Evolutionary conservation across 805 yeast species (phyloP), one percentile per base, ranked within the genome.

Genomic region (Suhomyces canberraensis): DNA sequence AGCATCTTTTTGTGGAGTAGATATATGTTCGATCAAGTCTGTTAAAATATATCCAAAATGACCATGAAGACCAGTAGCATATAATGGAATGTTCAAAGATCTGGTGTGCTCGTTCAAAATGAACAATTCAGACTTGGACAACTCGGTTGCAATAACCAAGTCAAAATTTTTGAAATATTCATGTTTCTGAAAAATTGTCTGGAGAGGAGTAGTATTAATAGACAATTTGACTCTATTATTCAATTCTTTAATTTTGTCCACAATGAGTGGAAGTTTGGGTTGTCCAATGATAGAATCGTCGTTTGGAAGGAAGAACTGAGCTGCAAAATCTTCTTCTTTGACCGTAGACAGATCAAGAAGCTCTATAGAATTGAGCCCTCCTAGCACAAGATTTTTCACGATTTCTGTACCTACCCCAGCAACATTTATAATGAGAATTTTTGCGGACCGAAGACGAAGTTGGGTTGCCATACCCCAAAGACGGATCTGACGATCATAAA

Each of bases 391-490:
- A 57, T 90, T 90, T 60, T 93, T 91, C 25, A 81, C 77, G 8
- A 85, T 71, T 57, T 91, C 98, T 11, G 81, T 78, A 4, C 95
- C 95, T 7, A 86, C 71, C 1, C 87, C 86, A 8, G 90, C 84
- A 11, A 88, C 50, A 43, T 84, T 83, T 31, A 91, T 69, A 29
- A 93, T 50, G 30, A 90, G 63, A 4, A 91, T 71, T 30, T 74
- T 75, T 6, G 96, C 81, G 14, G 80, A 75, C 25, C 93, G 73
- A 67, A 91, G 76, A 29, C 79, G 59, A 27, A 78, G 71, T 58
- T 91, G 98, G 3, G 97, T 95, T 21, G 85, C 95, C 54, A 93
- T 69, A 2, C 98, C 98, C 98, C 98, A 91, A 15, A 91, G 71
- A 44, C 98, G 66, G 45, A 91, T 90, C 61, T 91, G 98, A 41